A percentile compares a stretch with the other conserved stretches of the same genome.
Conservation (phyloP, 2,329 filamentous ascomycete species). For the Phialophora chinensis region DNA sequence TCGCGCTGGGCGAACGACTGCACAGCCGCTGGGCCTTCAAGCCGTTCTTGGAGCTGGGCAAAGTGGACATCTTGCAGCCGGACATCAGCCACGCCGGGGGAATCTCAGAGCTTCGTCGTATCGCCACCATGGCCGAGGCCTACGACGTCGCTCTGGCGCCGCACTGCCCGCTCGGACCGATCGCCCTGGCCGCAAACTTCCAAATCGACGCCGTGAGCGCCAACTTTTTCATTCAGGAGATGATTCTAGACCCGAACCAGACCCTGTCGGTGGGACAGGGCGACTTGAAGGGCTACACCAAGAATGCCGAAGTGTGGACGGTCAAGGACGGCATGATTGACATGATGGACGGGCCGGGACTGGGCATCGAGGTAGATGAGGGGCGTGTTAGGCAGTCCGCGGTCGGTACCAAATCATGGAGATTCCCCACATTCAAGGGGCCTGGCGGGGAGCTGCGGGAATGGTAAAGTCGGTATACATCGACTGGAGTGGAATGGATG, state of each 20-base stretch:
- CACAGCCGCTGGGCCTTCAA: constrained; percentile 18
- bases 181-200: constrained; percentile 16
- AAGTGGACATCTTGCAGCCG: constrained; percentile 18
- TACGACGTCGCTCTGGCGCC: constrained; percentile 18
- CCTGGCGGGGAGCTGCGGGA: constrained; percentile 15
- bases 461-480: constrained; percentile 16
- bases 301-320: constrained; percentile 15
- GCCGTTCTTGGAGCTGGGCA: constrained; percentile 18
- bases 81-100: constrained; percentile 18
- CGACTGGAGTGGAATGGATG: constrained; percentile 7
- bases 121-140: constrained; percentile 20
- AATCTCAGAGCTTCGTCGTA: constrained; percentile 16
- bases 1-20: constrained; percentile 17
- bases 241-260: constrained; percentile 17
- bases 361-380: constrained; percentile 19
- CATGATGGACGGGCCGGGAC: constrained; percentile 18
- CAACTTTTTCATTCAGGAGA: constrained; percentile 19
- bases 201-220: constrained; percentile 14
- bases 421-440: constrained; percentile 15
- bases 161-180: constrained; percentile 19
- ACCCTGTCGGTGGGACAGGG: constrained; percentile 16
- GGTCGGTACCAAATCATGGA: constrained; percentile 18
- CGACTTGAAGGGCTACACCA: constrained; percentile 18
- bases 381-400: constrained; percentile 15
- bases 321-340: constrained; percentile 16